Percentiles rank a stretch among this genome's conserved stretches.
Conservation (phyloP, 225 moss, liverwort and hornwort species). For the Thuidium tamariscinum region DNA sequence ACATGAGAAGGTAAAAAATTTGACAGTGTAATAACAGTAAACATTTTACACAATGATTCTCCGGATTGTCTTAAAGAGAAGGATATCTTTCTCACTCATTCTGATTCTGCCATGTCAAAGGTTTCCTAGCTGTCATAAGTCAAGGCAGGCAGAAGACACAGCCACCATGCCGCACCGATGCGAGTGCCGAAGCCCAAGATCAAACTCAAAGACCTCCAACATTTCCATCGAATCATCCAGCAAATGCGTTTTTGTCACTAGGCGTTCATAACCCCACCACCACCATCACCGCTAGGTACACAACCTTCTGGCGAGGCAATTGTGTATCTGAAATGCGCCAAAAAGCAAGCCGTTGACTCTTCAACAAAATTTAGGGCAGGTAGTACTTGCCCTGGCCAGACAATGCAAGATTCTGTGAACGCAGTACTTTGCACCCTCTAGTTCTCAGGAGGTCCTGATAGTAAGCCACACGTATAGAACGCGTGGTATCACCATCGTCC, state of each 20-base stretch:
- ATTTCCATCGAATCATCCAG: neutral
- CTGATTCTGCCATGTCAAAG: neutral
- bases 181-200: neutral
- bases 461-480: neutral
- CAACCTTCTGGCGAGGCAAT: neutral
- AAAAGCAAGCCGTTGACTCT: neutral
- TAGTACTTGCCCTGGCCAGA: neutral
- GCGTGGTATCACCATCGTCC: conserved; percentile 2
- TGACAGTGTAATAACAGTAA: neutral
- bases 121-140: neutral
- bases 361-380: conserved; percentile 20
- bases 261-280: neutral
- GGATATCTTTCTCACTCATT: conserved; percentile 4
- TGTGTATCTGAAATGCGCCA: neutral
- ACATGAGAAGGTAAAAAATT: neutral
- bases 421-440: neutral
- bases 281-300: neutral
- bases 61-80: neutral
- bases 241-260: neutral
- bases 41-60: conserved; percentile 5
- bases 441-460: neutral
- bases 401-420: neutral
- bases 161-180: neutral
- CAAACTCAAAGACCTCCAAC: neutral
- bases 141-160: neutral